Conservation (phyloP, 768 basidiomycete genomes). For the Suillus subalutaceus region DNA sequence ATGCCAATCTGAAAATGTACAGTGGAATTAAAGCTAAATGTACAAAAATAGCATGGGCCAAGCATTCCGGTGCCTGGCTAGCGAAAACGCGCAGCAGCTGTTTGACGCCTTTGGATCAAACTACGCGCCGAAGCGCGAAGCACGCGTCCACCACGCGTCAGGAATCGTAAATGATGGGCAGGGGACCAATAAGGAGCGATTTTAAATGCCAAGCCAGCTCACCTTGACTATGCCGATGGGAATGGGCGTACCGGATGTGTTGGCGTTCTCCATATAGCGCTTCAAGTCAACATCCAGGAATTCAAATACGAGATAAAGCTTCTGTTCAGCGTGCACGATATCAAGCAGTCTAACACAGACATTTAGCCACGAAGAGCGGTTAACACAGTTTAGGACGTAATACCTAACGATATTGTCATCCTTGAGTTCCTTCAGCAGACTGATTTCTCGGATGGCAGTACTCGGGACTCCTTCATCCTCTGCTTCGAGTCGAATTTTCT, state of each 20-base stretch:
- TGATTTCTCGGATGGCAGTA: conserved; percentile 98
- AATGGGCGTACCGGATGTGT: conserved; percentile 70
- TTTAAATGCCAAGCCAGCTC: conserved; percentile 27
- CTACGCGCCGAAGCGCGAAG: conserved; percentile 10
- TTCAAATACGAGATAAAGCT: conserved; percentile 97
- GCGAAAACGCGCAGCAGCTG: conserved; percentile 6
- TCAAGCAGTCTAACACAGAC: conserved; percentile 72
- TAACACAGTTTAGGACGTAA: conserved; percentile 21
- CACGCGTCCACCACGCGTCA: conserved; percentile 36
- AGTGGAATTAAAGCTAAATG: background rate
- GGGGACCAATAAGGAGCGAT: background rate
- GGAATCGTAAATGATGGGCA: conserved; percentile 15
- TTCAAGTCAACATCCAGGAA: conserved; percentile 97
- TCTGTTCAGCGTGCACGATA: conserved; percentile 96
- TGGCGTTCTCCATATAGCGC: conserved; percentile 92
- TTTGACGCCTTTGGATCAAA: conserved; percentile 14
- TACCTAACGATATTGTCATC: conserved; percentile 96
- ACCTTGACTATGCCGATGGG: conserved; percentile 81
- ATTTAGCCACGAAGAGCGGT: conserved; percentile 17
- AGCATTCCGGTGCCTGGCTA: background rate
- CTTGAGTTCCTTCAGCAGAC: conserved; percentile 93
- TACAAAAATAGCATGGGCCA: background rate
- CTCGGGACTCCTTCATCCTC: conserved; percentile 99
- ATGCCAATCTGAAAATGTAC: conserved; percentile 9
- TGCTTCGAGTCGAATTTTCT: conserved; percentile 98